Percentiles rank a stretch among this genome's conserved stretches.
phyloP scores from a whole-genome alignment of 2,329 filamentous ascomycete genomes.

The Ceratocystis smalleyi region DNA sequence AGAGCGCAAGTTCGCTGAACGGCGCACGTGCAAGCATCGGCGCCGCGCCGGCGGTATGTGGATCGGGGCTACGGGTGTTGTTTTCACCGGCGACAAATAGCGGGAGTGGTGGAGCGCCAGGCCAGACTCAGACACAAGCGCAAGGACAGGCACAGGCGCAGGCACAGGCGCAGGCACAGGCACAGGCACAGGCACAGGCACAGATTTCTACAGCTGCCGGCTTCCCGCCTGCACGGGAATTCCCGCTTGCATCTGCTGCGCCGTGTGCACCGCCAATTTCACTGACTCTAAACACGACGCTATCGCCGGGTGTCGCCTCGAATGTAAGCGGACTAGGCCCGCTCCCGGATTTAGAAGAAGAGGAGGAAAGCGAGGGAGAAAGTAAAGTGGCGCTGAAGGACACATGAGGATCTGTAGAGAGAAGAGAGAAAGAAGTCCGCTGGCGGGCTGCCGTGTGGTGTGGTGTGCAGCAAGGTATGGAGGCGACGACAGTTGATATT shows the following conservation, averaged over 20 bases:
- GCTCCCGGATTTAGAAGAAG: slow-evolving; percentile 4
- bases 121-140: not conserved
- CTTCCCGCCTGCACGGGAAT: slow-evolving; percentile 5
- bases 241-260: slow-evolving; percentile 2
- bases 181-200: not conserved
- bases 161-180: not conserved
- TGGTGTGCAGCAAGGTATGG: not conserved
- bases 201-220: not conserved
- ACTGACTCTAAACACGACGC: not conserved
- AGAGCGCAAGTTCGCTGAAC: not conserved
- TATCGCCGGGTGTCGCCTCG: slow-evolving; percentile 25
- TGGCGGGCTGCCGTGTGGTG: not conserved
- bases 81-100: not conserved
- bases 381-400: not conserved
- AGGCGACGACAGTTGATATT: not conserved
- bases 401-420: not conserved
- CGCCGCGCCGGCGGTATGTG: not conserved
- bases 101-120: not conserved
- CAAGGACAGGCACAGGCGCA: not conserved
- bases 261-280: not conserved
- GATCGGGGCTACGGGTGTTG: not conserved
- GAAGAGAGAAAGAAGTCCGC: not conserved
- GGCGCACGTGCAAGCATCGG: not conserved
- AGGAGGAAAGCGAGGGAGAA: not conserved
- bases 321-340: slow-evolving; percentile 18